Evolutionary conservation across 1,284 basidiomycete species (phyloP).

Genomic region (Anthracocystis walkeri): DNA sequence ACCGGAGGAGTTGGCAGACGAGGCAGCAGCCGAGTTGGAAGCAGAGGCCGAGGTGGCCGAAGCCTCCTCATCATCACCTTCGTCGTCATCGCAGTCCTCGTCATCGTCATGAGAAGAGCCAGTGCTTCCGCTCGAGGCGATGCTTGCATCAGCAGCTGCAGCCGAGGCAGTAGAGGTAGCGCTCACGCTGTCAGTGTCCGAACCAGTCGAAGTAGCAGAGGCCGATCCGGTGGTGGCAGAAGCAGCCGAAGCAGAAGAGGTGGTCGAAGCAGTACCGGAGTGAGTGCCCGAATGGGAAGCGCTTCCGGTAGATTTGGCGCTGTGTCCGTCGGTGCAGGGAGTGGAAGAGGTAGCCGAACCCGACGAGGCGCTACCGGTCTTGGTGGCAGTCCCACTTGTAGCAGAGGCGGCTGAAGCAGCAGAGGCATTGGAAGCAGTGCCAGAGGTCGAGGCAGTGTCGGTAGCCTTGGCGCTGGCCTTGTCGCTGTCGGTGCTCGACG

Average conservation of each 20-base stretch:
- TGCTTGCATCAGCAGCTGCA: slow-evolving; percentile 11
- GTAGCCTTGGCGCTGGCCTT: slow-evolving; percentile 20
- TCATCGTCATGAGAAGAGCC: slow-evolving; percentile 8
- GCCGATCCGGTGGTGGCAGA: slow-evolving; percentile 2
- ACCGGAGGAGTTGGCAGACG: slow-evolving; percentile 1
- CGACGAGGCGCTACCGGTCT: slow-evolving; percentile 3
- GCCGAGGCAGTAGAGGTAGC: slow-evolving; percentile 17
- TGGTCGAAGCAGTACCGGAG: slow-evolving; percentile 8
- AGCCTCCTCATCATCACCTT: slow-evolving; percentile 10
- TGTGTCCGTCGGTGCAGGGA: slow-evolving; percentile 12
- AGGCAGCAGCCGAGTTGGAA: slow-evolving; percentile 7
- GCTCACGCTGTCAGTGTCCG: slow-evolving; percentile 8
- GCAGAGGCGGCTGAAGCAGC: slow-evolving; percentile 7
- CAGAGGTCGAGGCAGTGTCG: slow-evolving; percentile 1
- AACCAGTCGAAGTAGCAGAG: slow-evolving; percentile 9
- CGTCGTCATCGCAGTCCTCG: slow-evolving; percentile 27
- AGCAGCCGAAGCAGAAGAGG: slow-evolving; percentile 5
- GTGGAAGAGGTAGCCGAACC: slow-evolving; percentile 9
- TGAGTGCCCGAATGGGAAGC: slow-evolving; percentile 1
- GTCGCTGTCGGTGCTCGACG: slow-evolving; percentile 26
- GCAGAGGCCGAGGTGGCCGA: slow-evolving; percentile 15
- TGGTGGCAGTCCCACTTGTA: background rate
- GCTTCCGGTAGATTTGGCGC: slow-evolving; percentile 1
- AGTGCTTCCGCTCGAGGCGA: slow-evolving; percentile 13
- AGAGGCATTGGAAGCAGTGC: slow-evolving; percentile 4